These are phyloP conservation scores for Fraxinus albicans DNA, from an alignment of 305 asterid genomes.

Conservation along the genomic window DNA sequence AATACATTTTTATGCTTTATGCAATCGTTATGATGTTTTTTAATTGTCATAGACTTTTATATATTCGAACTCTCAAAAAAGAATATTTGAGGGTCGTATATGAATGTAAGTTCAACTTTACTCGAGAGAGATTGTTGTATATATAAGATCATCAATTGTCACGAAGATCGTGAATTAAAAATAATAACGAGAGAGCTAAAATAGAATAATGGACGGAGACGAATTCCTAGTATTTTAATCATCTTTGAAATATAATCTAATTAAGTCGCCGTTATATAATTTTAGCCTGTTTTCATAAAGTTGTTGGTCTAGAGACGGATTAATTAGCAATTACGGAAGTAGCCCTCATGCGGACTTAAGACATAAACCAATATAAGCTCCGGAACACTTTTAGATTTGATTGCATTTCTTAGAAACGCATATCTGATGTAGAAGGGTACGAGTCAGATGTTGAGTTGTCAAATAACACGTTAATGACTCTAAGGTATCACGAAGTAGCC, in stretches of 20 bases:
- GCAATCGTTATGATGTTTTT: not conserved
- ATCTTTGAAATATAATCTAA: not conserved
- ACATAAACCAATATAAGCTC: not conserved
- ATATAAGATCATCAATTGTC: not conserved
- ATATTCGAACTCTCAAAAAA: not conserved
- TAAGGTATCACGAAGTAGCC: too few relatives aligned
- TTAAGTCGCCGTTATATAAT: too few relatives aligned
- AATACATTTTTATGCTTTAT: too few relatives aligned
- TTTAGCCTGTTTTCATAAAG: too few relatives aligned
- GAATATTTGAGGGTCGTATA: not conserved
- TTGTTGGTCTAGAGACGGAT: not conserved
- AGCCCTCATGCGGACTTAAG: not conserved
- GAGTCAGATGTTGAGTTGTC: too few relatives aligned
- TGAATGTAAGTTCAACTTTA: not conserved
- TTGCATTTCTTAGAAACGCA: not conserved
- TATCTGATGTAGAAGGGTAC: too few relatives aligned
- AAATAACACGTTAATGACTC: too few relatives aligned
- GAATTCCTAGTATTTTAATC: not conserved
- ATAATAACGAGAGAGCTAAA: too few relatives aligned
- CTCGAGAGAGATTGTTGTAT: not conserved
- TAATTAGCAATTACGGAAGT: not conserved
- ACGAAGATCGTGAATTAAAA: too few relatives aligned
- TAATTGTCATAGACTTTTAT: not conserved
- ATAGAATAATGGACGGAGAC: not conserved
- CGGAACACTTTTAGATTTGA: not conserved